Evolutionary conservation across 2,329 filamentous ascomycete genomes (phyloP).

Genomic region (Epichloe sp.): DNA sequence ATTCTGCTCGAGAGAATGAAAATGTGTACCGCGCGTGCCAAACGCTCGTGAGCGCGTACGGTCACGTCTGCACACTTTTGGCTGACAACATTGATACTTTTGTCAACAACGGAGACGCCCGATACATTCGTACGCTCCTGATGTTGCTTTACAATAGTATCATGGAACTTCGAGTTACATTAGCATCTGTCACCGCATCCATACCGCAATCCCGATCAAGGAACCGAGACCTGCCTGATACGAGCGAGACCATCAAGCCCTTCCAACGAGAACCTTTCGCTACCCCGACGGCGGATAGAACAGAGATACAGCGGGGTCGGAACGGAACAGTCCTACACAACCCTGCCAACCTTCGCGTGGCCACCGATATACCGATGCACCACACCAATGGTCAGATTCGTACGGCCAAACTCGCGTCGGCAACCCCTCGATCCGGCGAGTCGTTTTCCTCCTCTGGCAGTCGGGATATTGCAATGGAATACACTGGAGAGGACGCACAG

Average conservation of each 20-base stretch:
- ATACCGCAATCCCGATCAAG: constrained; percentile 10
- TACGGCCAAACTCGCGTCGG: constrained; percentile 39
- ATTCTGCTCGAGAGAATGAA: constrained; percentile 42
- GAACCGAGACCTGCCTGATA: constrained; percentile 10
- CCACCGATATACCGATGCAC: constrained; percentile 36
- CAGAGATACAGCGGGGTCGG: constrained; percentile 19
- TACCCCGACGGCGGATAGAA: constrained; percentile 39
- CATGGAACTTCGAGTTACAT: constrained; percentile 49
- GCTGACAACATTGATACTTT: constrained; percentile 50
- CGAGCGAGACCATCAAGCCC: constrained; percentile 35
- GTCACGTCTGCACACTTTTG: constrained; percentile 49
- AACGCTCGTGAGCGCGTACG: constrained; percentile 51
- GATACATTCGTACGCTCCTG: constrained; percentile 52
- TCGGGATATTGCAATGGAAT: constrained; percentile 40
- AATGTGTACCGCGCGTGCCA: constrained; percentile 50
- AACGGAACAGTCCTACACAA: constrained; percentile 31
- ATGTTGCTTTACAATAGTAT: constrained; percentile 54
- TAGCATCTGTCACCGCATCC: constrained; percentile 21
- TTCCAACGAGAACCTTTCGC: constrained; percentile 38
- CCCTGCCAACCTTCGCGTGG: constrained; percentile 39
- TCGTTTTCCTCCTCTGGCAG: constrained; percentile 52
- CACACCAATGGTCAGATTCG: constrained; percentile 37
- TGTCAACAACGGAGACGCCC: constrained; percentile 50
- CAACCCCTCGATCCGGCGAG: constrained; percentile 73
- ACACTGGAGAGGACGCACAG: constrained; percentile 61